Conservation (phyloP, 768 basidiomycete species). For the Pisolithus orientalis region DNA sequence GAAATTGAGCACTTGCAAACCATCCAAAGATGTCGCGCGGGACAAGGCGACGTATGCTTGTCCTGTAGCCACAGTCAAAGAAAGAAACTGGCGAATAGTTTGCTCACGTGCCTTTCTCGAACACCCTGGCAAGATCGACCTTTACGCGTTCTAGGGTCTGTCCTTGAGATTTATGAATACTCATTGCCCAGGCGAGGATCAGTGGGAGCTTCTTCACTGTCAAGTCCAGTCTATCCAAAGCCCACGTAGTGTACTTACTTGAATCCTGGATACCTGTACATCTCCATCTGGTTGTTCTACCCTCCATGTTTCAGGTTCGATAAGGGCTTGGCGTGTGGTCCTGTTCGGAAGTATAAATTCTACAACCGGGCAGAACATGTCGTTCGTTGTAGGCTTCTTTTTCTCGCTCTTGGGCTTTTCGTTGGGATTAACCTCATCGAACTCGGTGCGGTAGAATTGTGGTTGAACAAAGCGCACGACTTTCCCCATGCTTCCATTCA, state of each 20-base stretch:
- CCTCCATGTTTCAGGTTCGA: slow-evolving; percentile 77
- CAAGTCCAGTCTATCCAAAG: neutral
- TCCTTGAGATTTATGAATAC: slow-evolving; percentile 97
- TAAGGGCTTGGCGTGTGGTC: slow-evolving; percentile 44
- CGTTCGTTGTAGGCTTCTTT: slow-evolving; percentile 22
- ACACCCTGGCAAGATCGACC: slow-evolving; percentile 88
- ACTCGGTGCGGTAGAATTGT: slow-evolving; percentile 36
- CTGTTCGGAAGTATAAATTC: slow-evolving; percentile 65
- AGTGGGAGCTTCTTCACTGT: slow-evolving; percentile 56
- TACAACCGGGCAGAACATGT: slow-evolving; percentile 61
- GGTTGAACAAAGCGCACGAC: slow-evolving; percentile 69
- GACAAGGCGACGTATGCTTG: slow-evolving; percentile 91
- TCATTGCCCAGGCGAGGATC: slow-evolving; percentile 96
- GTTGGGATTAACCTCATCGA: slow-evolving; percentile 29
- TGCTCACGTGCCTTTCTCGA: slow-evolving; percentile 68
- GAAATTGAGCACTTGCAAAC: slow-evolving; percentile 81
- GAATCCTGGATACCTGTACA: slow-evolving; percentile 68
- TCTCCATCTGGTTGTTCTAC: slow-evolving; percentile 85
- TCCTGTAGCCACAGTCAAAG: slow-evolving; percentile 35
- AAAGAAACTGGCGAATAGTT: neutral
- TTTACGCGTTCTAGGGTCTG: slow-evolving; percentile 94
- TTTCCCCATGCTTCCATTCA: slow-evolving; percentile 92
- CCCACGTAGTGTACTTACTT: slow-evolving; percentile 43
- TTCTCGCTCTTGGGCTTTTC: slow-evolving; percentile 30
- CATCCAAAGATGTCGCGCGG: slow-evolving; percentile 79